These are phyloP conservation scores for Forsythia viridissima DNA, from an alignment of 257 asterid genomes.

Conservation along the genomic window DNA sequence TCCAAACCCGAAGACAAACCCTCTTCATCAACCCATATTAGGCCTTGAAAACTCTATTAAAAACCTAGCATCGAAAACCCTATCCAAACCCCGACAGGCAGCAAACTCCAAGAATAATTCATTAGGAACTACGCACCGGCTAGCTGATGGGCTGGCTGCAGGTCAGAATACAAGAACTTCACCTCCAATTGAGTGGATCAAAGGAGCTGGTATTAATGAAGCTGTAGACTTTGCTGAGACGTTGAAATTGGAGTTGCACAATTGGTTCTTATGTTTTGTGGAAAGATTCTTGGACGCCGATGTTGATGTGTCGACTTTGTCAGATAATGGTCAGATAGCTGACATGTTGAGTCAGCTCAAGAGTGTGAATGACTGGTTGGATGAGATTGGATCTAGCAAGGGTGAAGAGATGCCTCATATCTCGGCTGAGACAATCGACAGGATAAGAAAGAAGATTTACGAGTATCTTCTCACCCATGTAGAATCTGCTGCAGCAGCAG, in stretches of 20 bases:
- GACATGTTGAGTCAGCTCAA: slow-evolving; percentile 93
- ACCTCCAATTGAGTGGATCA: slow-evolving; percentile 78
- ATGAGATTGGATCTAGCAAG: slow-evolving; percentile 64
- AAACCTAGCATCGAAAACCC: slow-evolving; percentile 40
- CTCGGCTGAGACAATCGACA: slow-evolving; percentile 65
- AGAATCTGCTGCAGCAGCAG: slow-evolving; percentile 96
- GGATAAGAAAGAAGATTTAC: slow-evolving; percentile 93
- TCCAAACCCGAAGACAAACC: slow-evolving; percentile 38
- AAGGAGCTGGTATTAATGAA: slow-evolving; percentile 76
- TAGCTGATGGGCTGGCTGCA: slow-evolving; percentile 39
- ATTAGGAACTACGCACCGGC: slow-evolving; percentile 45
- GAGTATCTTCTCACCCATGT: slow-evolving; percentile 98
- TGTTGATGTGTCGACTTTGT: slow-evolving; percentile 64
- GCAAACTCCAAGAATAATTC: slow-evolving; percentile 46
- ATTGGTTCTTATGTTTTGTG: slow-evolving; percentile 89
- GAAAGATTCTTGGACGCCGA: slow-evolving; percentile 93
- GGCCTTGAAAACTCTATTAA: slow-evolving; percentile 70
- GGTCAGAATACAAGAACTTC: slow-evolving; percentile 47
- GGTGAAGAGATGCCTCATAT: slow-evolving; percentile 61
- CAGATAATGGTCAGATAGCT: slow-evolving; percentile 90
- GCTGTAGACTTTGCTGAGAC: slow-evolving; percentile 82
- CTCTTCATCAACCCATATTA: slow-evolving; percentile 53
- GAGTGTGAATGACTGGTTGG: slow-evolving; percentile 97
- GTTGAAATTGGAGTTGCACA: slow-evolving; percentile 66
- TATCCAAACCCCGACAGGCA: slow-evolving; percentile 46